Base-by-base conservation (phyloP, 192 early-diverging fungal species). In the Geranomyces michiganensis region DNA sequence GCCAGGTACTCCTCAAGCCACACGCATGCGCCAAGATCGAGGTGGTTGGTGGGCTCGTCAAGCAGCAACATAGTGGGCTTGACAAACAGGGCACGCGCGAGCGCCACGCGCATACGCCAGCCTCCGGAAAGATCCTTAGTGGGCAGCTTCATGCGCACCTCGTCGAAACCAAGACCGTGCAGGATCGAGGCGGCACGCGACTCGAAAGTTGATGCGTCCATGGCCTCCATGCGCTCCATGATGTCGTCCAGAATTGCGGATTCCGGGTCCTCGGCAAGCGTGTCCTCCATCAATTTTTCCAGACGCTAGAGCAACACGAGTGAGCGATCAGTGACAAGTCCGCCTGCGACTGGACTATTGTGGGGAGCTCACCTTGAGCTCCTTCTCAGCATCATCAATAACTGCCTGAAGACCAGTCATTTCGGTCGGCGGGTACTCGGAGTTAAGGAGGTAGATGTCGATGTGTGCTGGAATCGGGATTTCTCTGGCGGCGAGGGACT, bases 61-160 rank as follows among this genome's bases (percentile, higher is more conserved):
- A 89, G 75, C 33, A 89, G 67, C 71, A 89, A 65, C 30, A 89
- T 68, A 8, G 84, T 88, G 29, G 98, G 98, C 61, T 91, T 93
- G 75, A 94, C 93, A 84, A 99, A 99, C 78, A 99, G 85, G 65
- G 96, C 96, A 73, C 92, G 87, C 46, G 97, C 95, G 31, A 99
- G 89, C 6, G 96, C 92, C 55, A 99, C 97, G 75, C 97, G 86
- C 97, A 99, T 99, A 68, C 97, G 89, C 97, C 97, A 99, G 78
- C 97, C 97, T 89, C 97, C 97, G 77, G 96, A 98, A 78, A 99
- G 89, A 74, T 96, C 93, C 86, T 93, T 95, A 58, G 97, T 99
- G 72, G 85, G 86, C 82, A 93, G 91, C 73, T 88, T 82, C 96
- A 98, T 98, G 62, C 90, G 90, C 33, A 84, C 82, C 71, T 90